Evolutionary conservation across 2,329 filamentous ascomycete species (phyloP), one percentile per base, ranked within the genome.

Genomic region (Colletotrichum sp.): DNA sequence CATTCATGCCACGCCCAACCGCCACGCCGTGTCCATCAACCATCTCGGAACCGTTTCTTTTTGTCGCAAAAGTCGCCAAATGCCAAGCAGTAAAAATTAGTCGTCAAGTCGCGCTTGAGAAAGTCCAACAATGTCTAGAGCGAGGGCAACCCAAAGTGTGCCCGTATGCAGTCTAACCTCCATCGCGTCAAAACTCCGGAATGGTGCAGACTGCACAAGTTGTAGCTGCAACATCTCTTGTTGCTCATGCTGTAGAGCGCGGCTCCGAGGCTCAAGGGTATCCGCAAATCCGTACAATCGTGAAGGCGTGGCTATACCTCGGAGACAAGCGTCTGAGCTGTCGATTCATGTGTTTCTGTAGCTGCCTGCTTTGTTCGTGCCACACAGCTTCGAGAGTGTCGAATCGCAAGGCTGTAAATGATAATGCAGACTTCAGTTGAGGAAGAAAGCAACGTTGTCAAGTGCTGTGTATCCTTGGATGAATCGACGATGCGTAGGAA

Each of bases 91-190:
- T 18, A 16, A 68, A 73, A 38, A 75, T 75, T 65, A 75, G 64
- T 73, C 70, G 70, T 75, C 70, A 75, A 73, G 73, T 69, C 70
- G 64, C 70, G 73, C 70, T 69, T 65, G 70, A 75, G 70, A 62
- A 73, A 73, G 70, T 65, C 73, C 70, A 75, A 66, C 64, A 68
- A 73, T 65, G 48, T 73, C 62, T 68, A 65, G 43, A 60, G 28
- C 24, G n/a, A 38, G 58, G 34, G 70, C 64, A 65, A 28, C 30
- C n/a, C 26, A 36, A 36, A 56, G 38, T 55, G 36, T 67, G 43
- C 64, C 73, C 65, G 21, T 66, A 9, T 52, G 73, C 32, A 68
- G 34, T 55, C 64, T 60, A 56, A 60, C 55, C 38, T 24, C 36
- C 32, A 28, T 65, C 38, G n/a, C 43, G 26, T 26, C 24, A 34